phyloP scores from a whole-genome alignment of 495 filamentous ascomycete genomes.

The Xylaria longipes region DNA sequence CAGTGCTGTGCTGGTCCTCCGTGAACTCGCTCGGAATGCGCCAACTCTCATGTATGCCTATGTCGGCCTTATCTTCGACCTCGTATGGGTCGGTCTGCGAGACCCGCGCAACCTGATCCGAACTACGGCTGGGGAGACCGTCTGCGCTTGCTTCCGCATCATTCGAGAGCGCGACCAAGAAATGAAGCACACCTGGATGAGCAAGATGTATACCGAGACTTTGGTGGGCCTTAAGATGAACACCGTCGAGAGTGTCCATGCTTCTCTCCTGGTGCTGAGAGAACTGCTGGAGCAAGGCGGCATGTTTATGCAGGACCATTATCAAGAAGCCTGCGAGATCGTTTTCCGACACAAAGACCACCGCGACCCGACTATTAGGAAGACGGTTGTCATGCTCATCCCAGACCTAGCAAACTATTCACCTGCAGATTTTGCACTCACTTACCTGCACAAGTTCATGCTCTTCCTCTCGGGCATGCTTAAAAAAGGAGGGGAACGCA shows the following conservation, averaged over 20 bases:
- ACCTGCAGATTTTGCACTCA: constrained; percentile 80
- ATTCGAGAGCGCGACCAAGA: constrained; percentile 87
- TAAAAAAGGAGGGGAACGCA: constrained; percentile 93
- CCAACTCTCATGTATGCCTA: constrained; percentile 93
- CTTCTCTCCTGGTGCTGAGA: constrained; percentile 86
- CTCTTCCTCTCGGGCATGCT: constrained; percentile 90
- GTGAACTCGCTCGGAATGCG: constrained; percentile 87
- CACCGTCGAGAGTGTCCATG: constrained; percentile 86
- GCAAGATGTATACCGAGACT: constrained; percentile 83
- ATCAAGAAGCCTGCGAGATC: constrained; percentile 87
- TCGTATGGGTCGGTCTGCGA: constrained; percentile 92
- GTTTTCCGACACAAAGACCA: constrained; percentile 90
- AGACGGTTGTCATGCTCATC: constrained; percentile 86
- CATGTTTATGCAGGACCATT: constrained; percentile 97
- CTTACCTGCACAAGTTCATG: constrained; percentile 95
- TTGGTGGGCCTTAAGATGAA: constrained; percentile 76
- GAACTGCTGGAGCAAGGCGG: constrained; percentile 90
- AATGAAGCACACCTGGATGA: constrained; percentile 84
- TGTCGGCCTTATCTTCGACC: constrained; percentile 86
- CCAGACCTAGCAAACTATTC: constrained; percentile 93
- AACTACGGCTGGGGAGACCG: constrained; percentile 86
- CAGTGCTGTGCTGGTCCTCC: constrained; percentile 86
- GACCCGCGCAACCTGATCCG: constrained; percentile 90
- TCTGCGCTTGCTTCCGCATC: constrained; percentile 92
- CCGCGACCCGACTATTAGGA: constrained; percentile 82